Evolutionary conservation across 2,329 filamentous ascomycete genomes (phyloP), one percentile per base, ranked within the genome.

Genomic region (Botryotinia calthae): DNA sequence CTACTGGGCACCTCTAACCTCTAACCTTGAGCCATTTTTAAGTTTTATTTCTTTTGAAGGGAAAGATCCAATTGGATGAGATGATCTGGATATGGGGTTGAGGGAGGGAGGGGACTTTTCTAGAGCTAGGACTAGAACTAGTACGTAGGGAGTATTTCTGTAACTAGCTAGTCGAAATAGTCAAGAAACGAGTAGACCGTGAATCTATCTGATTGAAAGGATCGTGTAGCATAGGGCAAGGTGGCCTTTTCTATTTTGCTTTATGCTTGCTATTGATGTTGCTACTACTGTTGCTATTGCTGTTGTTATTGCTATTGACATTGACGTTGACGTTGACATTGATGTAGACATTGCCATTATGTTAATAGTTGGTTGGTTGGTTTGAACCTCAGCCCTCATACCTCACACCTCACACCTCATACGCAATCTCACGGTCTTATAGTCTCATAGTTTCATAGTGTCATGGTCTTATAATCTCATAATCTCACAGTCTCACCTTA

Each of bases 221-320:
- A 46, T 46, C n/a, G 40, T 63, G 58, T 37, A 3, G 20, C 14
- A 40, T 8, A 61, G 40, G 28, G 16, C 25, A 70, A 70, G 14
- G 67, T 61, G 54, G 54, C 67, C 48, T 70, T 34, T 70, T 42
- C 37, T n/a, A n/a, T 28, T 62, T 62, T 62, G 37, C 37, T 42
- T 62, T 62, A 4, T 56, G 18, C 16, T 46, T 7, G 18, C 18
- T 22, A 7, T 22, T 46, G 3, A 1, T 22, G 7, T 22, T 22
- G 9, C 46, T 10, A 1, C 25, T 25, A 10, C 22, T 48, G 25
- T 22, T 12, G 1, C 22, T 25, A 25, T 22, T 46, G 20, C 44
- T 25, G 25, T 12, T 51, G 6, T 10, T n/a, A 51, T 51, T 51
- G 25, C 4, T 4, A 25, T 14, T 14, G 4, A 14, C 22, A 12